Conservation (phyloP, 306 rosid species). For the Astragalus membranaceus region DNA sequence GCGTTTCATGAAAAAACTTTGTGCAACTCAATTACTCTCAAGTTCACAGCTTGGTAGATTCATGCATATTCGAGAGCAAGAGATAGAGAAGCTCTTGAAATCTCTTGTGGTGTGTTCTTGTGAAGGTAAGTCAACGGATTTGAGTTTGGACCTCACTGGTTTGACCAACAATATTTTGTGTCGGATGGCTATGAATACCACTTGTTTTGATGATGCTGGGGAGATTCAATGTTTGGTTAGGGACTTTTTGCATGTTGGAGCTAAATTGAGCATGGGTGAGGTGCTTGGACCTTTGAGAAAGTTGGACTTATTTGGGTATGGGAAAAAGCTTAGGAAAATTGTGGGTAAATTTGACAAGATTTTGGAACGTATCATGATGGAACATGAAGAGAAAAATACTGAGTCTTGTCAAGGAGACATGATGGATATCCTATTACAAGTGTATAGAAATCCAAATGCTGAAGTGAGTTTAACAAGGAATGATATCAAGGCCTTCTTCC, state of each 20-base stretch:
- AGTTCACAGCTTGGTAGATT: constrained; percentile 26
- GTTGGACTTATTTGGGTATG: constrained; percentile 54
- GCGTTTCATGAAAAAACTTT: constrained; percentile 61
- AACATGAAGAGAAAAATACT: constrained; percentile 33
- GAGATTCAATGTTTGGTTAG: constrained; percentile 30
- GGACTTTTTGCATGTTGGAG: constrained; percentile 34
- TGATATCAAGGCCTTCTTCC: constrained; percentile 56
- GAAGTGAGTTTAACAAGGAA: constrained; percentile 40
- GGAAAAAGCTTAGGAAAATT: constrained; percentile 27
- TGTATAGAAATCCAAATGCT: constrained; percentile 38
- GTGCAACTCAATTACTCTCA: constrained; percentile 47
- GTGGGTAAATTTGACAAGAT: constrained; percentile 36
- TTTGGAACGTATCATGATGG: constrained; percentile 43
- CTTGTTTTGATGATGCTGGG: constrained; percentile 35
- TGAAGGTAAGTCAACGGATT: constrained; percentile 18
- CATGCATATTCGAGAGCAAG: constrained; percentile 28
- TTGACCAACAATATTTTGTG: constrained; percentile 44
- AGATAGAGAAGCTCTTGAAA: constrained; percentile 31
- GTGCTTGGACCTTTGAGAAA: constrained; percentile 47
- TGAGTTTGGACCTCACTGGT: constrained; percentile 26
- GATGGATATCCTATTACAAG: constrained; percentile 52
- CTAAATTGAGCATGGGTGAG: constrained; percentile 59
- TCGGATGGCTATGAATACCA: constrained; percentile 51
- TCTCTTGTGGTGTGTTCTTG: constrained; percentile 11
- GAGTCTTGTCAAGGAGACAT: constrained; percentile 20